Percentiles rank a stretch among this genome's conserved stretches.
phyloP scores from a whole-genome alignment of 2,329 filamentous ascomycete genomes.

The Myriosclerotinia duriaeana region DNA sequence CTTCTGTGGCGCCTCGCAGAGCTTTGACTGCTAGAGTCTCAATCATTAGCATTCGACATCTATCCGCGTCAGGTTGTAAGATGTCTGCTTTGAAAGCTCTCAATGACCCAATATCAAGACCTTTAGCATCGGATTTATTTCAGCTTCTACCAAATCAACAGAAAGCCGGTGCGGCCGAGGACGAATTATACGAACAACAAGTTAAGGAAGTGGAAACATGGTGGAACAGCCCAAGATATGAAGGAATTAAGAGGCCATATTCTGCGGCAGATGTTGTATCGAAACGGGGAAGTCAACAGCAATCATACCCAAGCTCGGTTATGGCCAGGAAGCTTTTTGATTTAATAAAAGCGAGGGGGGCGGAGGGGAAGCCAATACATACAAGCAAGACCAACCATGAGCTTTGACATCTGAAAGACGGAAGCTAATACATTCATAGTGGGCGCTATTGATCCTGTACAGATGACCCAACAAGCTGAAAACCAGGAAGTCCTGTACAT shows the following conservation, averaged over 20 bases:
- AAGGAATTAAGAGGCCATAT: slow-evolving; percentile 90
- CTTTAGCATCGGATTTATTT: slow-evolving; percentile 66
- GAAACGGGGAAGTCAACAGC: slow-evolving; percentile 84
- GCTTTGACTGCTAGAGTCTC: slow-evolving; percentile 29
- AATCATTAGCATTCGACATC: slow-evolving; percentile 28
- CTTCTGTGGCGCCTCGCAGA: slow-evolving; percentile 34
- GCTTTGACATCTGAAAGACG: not conserved
- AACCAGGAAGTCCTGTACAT: slow-evolving; percentile 96
- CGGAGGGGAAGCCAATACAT: slow-evolving; percentile 83
- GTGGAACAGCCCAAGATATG: slow-evolving; percentile 84
- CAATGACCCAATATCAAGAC: slow-evolving; percentile 35
- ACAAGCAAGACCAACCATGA: slow-evolving; percentile 64
- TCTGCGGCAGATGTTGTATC: slow-evolving; percentile 86
- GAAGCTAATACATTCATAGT: slow-evolving; percentile 52
- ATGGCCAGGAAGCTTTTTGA: slow-evolving; percentile 97
- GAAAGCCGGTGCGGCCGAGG: slow-evolving; percentile 79
- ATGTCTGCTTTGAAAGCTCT: slow-evolving; percentile 36
- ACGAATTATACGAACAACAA: slow-evolving; percentile 80
- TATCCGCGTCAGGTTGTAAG: slow-evolving; percentile 33
- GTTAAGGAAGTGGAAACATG: slow-evolving; percentile 82
- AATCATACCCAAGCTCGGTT: slow-evolving; percentile 86
- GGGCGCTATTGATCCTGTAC: slow-evolving; percentile 97
- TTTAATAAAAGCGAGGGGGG: slow-evolving; percentile 73
- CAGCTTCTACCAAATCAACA: slow-evolving; percentile 76
- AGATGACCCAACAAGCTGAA: slow-evolving; percentile 97